These are phyloP conservation scores for Straminergon stramineum DNA, from an alignment of 225 moss, liverwort and hornwort species.

Conservation along the genomic window DNA sequence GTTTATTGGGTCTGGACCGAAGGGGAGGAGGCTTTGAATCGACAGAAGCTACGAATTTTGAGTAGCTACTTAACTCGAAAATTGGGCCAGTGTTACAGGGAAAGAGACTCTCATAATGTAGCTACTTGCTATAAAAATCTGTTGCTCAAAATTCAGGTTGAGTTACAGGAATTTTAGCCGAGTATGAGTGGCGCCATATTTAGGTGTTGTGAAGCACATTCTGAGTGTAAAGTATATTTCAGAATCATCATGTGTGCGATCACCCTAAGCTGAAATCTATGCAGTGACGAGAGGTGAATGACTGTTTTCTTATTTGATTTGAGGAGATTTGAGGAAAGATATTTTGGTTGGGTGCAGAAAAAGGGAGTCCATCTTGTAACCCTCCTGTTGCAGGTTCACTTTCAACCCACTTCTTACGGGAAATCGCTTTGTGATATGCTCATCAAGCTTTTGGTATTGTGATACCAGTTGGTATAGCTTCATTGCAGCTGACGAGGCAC, in stretches of 20 bases:
- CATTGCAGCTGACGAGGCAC: background rate
- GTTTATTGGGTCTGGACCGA: background rate
- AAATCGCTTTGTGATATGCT: background rate
- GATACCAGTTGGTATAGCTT: background rate
- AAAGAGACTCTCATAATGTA: background rate
- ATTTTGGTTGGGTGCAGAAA: constrained; percentile 12
- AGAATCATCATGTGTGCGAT: background rate
- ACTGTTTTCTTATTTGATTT: background rate
- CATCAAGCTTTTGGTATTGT: background rate
- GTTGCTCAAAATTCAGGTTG: background rate
- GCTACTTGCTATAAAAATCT: background rate
- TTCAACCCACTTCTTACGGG: background rate
- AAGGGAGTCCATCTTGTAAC: constrained; percentile 6
- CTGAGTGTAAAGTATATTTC: background rate
- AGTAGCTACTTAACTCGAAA: background rate
- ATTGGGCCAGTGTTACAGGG: background rate
- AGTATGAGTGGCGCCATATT: background rate
- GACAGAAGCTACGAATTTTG: background rate
- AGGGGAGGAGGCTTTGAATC: background rate
- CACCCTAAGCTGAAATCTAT: background rate
- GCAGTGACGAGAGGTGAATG: background rate
- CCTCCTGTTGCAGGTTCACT: background rate
- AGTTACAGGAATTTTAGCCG: background rate
- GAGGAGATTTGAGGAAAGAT: background rate
- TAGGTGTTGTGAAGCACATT: background rate